phyloP scores from a whole-genome alignment of 2,329 filamentous ascomycete genomes.

The Ophiostoma pallidulum region DNA sequence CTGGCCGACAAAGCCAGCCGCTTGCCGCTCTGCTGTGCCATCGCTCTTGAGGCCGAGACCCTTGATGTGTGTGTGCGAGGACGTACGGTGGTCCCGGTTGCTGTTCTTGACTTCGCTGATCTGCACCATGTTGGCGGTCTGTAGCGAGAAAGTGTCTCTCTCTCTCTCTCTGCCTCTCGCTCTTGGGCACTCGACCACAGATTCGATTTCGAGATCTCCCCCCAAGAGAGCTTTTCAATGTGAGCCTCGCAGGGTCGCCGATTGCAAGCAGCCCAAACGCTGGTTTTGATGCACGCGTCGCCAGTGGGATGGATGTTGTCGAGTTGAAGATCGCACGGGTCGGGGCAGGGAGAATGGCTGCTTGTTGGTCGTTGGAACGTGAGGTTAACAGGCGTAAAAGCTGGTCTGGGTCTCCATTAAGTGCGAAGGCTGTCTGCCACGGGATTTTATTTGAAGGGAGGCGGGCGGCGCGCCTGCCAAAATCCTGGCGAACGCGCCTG shows the following conservation, averaged over 20 bases:
- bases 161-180: no score
- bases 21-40: conserved; percentile 72
- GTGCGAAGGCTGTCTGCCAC: background rate
- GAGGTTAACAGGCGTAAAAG: background rate
- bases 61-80: conserved; percentile 96
- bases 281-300: background rate
- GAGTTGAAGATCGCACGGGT: background rate
- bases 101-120: conserved; percentile 93
- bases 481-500: conserved; percentile 12
- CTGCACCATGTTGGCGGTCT: conserved; percentile 61
- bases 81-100: conserved; percentile 89
- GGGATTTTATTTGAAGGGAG: background rate
- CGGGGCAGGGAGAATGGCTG: no score
- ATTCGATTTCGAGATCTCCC: no score
- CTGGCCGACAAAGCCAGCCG: conserved; percentile 85
- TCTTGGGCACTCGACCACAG: no score
- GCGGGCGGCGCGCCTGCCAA: conserved; percentile 14
- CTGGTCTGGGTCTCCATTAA: no score
- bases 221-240: no score
- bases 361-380: no score
- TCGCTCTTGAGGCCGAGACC: conserved; percentile 79
- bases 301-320: background rate
- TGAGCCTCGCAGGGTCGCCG: no score
- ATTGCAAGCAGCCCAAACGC: no score
- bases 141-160: no score